Conservation (phyloP, 768 basidiomycete species). For the Tricholoma sp. region DNA sequence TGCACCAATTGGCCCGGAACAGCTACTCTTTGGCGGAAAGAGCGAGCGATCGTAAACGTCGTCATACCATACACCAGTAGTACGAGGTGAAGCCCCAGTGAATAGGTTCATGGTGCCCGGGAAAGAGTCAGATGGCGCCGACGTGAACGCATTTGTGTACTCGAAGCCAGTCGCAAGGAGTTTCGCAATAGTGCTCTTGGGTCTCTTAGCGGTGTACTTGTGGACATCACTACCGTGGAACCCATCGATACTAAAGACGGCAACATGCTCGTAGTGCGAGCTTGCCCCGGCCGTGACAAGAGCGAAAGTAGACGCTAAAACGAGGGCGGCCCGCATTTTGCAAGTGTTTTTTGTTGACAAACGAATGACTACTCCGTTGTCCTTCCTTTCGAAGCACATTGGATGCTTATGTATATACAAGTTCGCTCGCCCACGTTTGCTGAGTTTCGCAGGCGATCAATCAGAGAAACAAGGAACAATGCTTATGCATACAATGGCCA, state of each 20-base stretch:
- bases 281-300: background rate
- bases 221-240: background rate
- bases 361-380: no score
- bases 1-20: background rate
- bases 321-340: background rate
- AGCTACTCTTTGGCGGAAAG: background rate
- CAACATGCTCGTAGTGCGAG: constrained; percentile 4
- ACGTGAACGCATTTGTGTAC: background rate
- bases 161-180: background rate
- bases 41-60: background rate
- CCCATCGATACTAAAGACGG: background rate
- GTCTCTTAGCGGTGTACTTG: background rate
- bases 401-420: no score
- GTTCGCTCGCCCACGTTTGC: no score
- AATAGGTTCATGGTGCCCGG: background rate
- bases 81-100: background rate
- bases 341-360: no score
- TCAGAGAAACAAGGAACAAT: no score
- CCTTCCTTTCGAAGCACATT: no score
- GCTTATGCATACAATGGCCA: no score
- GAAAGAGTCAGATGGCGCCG: background rate
- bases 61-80: background rate
- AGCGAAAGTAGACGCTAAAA: background rate
- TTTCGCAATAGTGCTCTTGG: background rate
- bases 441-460: no score